Evolutionary conservation across 1,139 yeast species (phyloP).

Genomic region (Debaryomycetaceae sp.): DNA sequence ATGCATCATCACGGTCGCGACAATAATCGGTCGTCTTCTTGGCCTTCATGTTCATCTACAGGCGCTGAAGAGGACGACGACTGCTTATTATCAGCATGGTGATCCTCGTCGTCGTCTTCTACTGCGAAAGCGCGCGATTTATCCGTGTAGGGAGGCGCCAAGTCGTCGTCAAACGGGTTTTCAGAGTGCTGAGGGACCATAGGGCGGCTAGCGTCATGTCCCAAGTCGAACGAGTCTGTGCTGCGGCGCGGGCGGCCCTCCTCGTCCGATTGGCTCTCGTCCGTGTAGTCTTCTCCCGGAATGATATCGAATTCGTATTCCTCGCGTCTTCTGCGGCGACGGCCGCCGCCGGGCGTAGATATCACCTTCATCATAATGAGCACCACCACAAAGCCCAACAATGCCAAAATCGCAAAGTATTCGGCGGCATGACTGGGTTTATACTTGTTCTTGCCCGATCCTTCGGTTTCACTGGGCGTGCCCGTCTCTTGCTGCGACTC

Average conservation of each 20-base stretch:
- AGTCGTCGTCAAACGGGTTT: conserved; percentile 28
- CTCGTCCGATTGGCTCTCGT: conserved; percentile 6
- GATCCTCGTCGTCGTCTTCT: conserved; percentile 28
- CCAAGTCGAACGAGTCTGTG: conserved; percentile 10
- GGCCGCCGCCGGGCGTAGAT: conserved; percentile 35
- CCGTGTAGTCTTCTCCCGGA: conserved; percentile 49
- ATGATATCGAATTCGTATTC: conserved; percentile 74
- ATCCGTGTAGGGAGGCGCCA: conserved; percentile 2
- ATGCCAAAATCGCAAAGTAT: conserved; percentile 49
- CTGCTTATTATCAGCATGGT: conserved; percentile 2
- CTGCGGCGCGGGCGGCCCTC: conserved; percentile 4
- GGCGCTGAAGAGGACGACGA: neutral
- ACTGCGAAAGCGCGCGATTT: conserved; percentile 31
- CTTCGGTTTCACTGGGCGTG: conserved; percentile 11
- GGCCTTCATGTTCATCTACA: conserved; percentile 3
- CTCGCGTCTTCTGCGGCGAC: conserved; percentile 52
- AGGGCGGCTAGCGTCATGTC: conserved; percentile 14
- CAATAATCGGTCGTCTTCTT: conserved; percentile 1
- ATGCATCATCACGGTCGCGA: too few relatives aligned
- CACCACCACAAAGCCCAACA: conserved; percentile 47
- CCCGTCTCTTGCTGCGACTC: conserved; percentile 7
- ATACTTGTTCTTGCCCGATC: conserved; percentile 16
- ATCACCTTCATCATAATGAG: conserved; percentile 44
- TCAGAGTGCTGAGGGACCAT: conserved; percentile 10
- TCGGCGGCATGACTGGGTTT: conserved; percentile 34